These are phyloP conservation scores for Fusarium brevicatenulatum DNA, from an alignment of 2,329 filamentous ascomycete species.

Conservation along the genomic window DNA sequence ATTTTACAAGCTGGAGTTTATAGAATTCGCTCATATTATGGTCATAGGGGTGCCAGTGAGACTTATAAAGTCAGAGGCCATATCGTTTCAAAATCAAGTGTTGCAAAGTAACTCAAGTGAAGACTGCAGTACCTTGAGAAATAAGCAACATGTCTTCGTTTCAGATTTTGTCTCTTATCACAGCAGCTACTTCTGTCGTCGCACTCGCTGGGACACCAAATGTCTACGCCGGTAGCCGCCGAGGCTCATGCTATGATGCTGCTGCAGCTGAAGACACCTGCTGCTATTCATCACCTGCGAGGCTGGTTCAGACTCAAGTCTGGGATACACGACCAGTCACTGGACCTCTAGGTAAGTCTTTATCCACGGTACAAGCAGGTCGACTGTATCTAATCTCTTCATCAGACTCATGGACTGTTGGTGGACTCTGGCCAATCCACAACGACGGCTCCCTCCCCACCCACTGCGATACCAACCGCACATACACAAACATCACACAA, in stretches of 20 bases:
- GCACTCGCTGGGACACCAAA: conserved; percentile 19
- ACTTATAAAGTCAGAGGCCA: conserved; percentile 11
- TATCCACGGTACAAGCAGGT: accelerated
- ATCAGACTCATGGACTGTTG: conserved; percentile 17
- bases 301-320: conserved; percentile 15
- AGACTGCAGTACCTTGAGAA: neutral
- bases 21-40: neutral
- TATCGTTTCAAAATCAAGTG: neutral
- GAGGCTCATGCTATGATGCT: conserved; percentile 3
- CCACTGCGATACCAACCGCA: conserved; percentile 20
- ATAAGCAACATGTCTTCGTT: neutral
- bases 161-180: conserved; percentile 4
- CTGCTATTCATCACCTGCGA: conserved; percentile 16
- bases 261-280: neutral
- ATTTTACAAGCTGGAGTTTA: neutral
- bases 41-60: neutral
- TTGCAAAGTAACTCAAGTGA: neutral
- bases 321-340: conserved; percentile 18
- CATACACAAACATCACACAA: conserved; percentile 28
- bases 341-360: conserved; percentile 1
- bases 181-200: conserved; percentile 12
- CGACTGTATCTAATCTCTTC: neutral
- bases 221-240: neutral
- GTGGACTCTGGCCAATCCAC: conserved; percentile 11
- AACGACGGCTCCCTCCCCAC: conserved; percentile 10